Evolutionary conservation across 176 grass and related monocot genomes (phyloP), one percentile per base, ranked within the genome.

Genomic region (Secale cereale): DNA sequence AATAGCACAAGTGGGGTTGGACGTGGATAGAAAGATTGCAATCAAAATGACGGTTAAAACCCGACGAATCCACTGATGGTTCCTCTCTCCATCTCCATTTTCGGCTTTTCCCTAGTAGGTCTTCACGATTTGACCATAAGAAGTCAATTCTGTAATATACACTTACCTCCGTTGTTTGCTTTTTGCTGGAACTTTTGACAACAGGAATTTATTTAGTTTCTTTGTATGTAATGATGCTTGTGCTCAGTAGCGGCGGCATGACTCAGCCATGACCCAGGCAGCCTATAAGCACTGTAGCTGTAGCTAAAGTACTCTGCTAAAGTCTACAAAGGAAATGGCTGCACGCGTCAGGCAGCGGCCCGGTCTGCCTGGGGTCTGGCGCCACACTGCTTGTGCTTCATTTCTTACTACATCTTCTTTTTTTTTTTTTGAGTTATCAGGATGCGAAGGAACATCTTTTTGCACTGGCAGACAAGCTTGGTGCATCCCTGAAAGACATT

Each of bases 401-500:
- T 80, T 77, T 59, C 26, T 80, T 79, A 54, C 52, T 61, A 69
- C 23, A 63, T 84, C 4, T 61, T 23, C 80, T 84, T 83, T 10
- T 12, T 23, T 84, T 84, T 83, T 10, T 12, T 22, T 75, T 83
- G 81, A 80, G 59, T 84, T 76, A 28, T 19, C 82, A 98, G 93
- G 97, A 98, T 94, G 97, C 97, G 59, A 98, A 98, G 87, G 93
- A 98, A 30, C 93, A 98, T 80, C 97, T 98, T 80, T 90, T 92
- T 94, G 97, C 97, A 36, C 86, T 98, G 71, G 97, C 86, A 78
- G 91, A 96, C 84, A 92, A 98, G 88, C 90, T 98, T 85, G 97
- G 97, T 31, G 59, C 97, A 78, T 98, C 97, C 69, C 75, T 98
- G 72, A 89, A 89, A 35, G 97, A 94, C 81, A 98, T 98, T 87